Evolutionary conservation across 179 eudicot species (phyloP), one percentile per base, ranked within the genome.

Genomic region (Silene vulgaris): DNA sequence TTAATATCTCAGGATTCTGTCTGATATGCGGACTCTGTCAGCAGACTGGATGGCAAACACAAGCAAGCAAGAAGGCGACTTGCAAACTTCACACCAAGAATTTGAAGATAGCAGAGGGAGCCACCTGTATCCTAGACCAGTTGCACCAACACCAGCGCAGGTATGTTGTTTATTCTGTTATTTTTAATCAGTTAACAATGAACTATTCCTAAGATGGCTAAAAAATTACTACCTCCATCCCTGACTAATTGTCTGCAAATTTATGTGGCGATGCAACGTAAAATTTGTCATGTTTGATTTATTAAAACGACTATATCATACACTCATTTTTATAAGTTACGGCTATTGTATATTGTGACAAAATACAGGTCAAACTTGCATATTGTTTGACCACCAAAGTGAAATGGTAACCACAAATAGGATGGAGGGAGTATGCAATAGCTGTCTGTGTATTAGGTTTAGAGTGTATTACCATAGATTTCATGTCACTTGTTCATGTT

Each of bases 1-100:
- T 66, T 16, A 7, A 60, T 77, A 75, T 77, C 79, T 81, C 92
- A 95, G 99, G 91, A 90, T 95, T 83, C 91, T 95, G 78, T 93
- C 97, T 61, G 99, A 95, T 86, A 95, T 95, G 99, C 87, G 99
- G 75, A 95, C 99, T 40, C 97, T 95, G 78, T 89, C 99, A 69
- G 99, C 99, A 1, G 99, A 95, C 84, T 95, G 99, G 99, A 95
- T 95, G 99, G 97, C 99, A 65, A 95, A 90, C 80, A 95, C 97
- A 76, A 89, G 87, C 92, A 88, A 86, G 79, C 88, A 90, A 75
- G 97, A 90, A 67, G 75, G 85, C 75, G 91, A 90, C 56, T 54
- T 92, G 74, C 97, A 89, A 78, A 77, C 87, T 17, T 79, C 80
- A 48, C 95, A 88, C 62, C 97, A 86, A 77, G 97, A 93, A 66